These are phyloP conservation scores for Baudoinia panamericana DNA, from an alignment of 495 filamentous ascomycete species.

Conservation along the genomic window DNA sequence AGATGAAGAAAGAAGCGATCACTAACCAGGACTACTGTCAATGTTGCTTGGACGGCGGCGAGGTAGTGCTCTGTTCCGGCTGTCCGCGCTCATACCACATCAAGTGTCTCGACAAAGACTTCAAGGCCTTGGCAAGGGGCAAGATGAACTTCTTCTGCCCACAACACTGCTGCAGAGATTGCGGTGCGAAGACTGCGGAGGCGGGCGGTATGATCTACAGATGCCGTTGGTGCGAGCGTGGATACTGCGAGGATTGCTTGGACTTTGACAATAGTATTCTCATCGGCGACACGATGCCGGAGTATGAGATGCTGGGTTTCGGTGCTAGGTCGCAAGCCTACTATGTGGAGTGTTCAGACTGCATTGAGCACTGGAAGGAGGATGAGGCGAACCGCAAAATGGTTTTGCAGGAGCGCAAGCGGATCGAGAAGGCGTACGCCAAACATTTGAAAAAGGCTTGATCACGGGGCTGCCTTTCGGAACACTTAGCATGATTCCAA, in stretches of 20 bases:
- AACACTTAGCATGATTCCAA: no score
- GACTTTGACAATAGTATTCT: slow-evolving; percentile 41
- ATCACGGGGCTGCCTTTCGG: no score
- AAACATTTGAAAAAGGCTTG: no score
- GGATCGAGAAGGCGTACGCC: slow-evolving; percentile 16
- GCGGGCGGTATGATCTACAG: slow-evolving; percentile 48
- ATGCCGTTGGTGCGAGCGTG: slow-evolving; percentile 44
- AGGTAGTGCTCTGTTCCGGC: slow-evolving; percentile 36
- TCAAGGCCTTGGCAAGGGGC: slow-evolving; percentile 27
- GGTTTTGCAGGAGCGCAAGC: background rate
- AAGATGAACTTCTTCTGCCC: slow-evolving; percentile 38
- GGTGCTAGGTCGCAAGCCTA: slow-evolving; percentile 33
- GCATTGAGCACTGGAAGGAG: slow-evolving; percentile 11
- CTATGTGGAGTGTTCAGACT: slow-evolving; percentile 26
- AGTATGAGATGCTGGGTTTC: slow-evolving; percentile 39
- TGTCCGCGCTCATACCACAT: slow-evolving; percentile 48
- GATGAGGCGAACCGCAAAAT: background rate
- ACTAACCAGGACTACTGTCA: slow-evolving; percentile 44
- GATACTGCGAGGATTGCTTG: slow-evolving; percentile 51
- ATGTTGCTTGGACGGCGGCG: slow-evolving; percentile 39
- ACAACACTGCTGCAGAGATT: slow-evolving; percentile 46
- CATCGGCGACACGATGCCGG: slow-evolving; percentile 38
- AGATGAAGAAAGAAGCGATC: slow-evolving; percentile 33
- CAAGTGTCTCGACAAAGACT: slow-evolving; percentile 35
- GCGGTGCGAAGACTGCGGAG: slow-evolving; percentile 40